phyloP scores from a whole-genome alignment of 768 basidiomycete species.

The Hirschioporus abietinus region DNA sequence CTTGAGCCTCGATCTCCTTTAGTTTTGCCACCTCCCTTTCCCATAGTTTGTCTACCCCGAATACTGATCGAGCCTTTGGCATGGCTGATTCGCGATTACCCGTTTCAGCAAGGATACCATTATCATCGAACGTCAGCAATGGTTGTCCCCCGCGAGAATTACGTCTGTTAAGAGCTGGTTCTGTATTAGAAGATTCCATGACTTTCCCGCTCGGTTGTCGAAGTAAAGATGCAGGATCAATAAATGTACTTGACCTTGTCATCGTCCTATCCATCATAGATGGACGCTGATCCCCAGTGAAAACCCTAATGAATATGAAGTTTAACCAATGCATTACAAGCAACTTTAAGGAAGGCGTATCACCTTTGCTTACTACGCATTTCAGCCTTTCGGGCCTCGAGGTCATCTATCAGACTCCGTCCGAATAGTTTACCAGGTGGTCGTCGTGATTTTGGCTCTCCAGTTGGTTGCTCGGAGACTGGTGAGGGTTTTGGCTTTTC shows the following conservation, averaged over 20 bases:
- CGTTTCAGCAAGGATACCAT: conserved; percentile 27
- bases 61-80: conserved; percentile 67
- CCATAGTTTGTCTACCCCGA: conserved; percentile 93
- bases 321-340: conserved; percentile 4
- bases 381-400: conserved; percentile 76
- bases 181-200: conserved; percentile 38
- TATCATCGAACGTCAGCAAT: conserved; percentile 61
- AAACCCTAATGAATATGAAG: conserved; percentile 50
- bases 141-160: conserved; percentile 54
- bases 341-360: conserved; percentile 2
- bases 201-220: conserved; percentile 42
- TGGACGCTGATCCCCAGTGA: conserved; percentile 82
- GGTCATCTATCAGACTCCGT: conserved; percentile 84
- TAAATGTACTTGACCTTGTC: conserved; percentile 59
- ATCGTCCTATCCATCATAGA: conserved; percentile 85
- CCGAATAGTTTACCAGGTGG: conserved; percentile 83
- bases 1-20: conserved; percentile 66
- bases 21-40: conserved; percentile 82
- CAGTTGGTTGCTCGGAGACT: conserved; percentile 18
- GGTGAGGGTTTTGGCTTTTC: conserved; percentile 28
- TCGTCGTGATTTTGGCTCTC: conserved; percentile 28
- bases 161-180: conserved; percentile 37
- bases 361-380: conserved; percentile 85
- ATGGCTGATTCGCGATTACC: conserved; percentile 16
- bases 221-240: conserved; percentile 62